Evolutionary conservation across 2,329 filamentous ascomycete species (phyloP).

Genomic region (Botryotinia convoluta): DNA sequence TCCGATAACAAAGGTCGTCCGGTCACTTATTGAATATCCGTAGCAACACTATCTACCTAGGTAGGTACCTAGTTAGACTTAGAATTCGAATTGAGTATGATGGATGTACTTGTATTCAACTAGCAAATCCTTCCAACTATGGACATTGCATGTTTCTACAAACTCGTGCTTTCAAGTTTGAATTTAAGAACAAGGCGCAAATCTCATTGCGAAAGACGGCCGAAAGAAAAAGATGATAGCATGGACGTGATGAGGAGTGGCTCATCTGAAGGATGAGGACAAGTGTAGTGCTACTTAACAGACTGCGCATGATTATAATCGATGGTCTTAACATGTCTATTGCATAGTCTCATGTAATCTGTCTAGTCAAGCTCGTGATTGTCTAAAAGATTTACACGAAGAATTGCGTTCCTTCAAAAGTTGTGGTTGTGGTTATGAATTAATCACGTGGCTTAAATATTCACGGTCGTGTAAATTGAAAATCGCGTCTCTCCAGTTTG

Average conservation of each 20-base stretch:
- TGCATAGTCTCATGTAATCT: not conserved
- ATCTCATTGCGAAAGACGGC: not conserved
- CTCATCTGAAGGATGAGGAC: not conserved
- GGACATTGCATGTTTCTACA: not conserved
- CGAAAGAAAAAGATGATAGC: not conserved
- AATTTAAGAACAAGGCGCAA: not conserved
- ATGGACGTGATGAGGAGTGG: not conserved
- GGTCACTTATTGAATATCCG: not conserved
- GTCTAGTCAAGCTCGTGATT: not conserved
- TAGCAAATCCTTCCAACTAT: not conserved
- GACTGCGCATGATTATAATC: not conserved
- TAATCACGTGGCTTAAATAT: not conserved
- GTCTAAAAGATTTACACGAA: not conserved
- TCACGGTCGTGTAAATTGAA: slow-evolving; percentile 28
- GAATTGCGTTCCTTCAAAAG: not conserved
- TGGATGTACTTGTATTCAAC: not conserved
- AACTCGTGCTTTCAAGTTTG: not conserved
- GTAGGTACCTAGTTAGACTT: not conserved
- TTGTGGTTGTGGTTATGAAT: not conserved
- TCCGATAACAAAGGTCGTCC: not conserved
- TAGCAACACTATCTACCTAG: not conserved
- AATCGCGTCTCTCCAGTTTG: slow-evolving; percentile 23
- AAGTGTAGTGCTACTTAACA: not conserved
- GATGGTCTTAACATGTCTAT: not conserved
- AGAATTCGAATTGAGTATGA: not conserved